Percentiles rank a stretch among this genome's conserved stretches.
Evolutionary conservation across 2,329 filamentous ascomycete species (phyloP).

Genomic region (Ceratocystis alfenasii): DNA sequence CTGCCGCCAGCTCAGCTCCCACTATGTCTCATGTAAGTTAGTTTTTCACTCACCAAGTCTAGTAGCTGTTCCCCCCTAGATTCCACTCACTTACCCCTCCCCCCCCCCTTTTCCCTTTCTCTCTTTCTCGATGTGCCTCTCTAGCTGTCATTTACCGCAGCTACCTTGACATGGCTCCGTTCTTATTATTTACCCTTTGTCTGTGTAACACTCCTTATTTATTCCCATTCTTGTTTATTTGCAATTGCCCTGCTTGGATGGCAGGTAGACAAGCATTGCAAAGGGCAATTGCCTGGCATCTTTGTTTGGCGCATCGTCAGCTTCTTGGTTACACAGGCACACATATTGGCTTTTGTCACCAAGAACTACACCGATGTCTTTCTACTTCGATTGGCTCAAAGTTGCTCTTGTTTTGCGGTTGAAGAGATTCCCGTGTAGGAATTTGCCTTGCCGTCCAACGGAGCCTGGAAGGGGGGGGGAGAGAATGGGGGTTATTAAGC

Average conservation of each 20-base stretch:
- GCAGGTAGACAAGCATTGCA: neutral
- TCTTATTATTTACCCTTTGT: neutral
- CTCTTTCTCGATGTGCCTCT: neutral
- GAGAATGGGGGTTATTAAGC: neutral
- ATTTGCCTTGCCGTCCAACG: neutral
- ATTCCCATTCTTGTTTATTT: neutral
- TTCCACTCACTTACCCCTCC: no score
- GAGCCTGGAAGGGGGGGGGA: neutral
- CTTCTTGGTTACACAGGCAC: slow-evolving; percentile 6
- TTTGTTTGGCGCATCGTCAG: neutral
- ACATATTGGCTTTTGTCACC: neutral
- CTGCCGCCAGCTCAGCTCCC: neutral
- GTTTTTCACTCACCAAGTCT: neutral
- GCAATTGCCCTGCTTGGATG: neutral
- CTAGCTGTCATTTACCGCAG: neutral
- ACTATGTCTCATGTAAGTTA: slow-evolving; percentile 2
- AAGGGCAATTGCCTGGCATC: neutral
- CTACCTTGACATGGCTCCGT: neutral
- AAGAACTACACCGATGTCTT: neutral
- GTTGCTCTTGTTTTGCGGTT: neutral
- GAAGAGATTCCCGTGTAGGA: neutral
- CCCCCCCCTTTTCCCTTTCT: neutral
- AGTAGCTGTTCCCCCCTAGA: neutral
- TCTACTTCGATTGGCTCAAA: neutral
- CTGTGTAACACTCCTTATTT: slow-evolving; percentile 1